Percentiles rank a stretch among this genome's conserved stretches.
Conservation (phyloP, 768 basidiomycete genomes). For the Rhizopogon vulgaris region DNA sequence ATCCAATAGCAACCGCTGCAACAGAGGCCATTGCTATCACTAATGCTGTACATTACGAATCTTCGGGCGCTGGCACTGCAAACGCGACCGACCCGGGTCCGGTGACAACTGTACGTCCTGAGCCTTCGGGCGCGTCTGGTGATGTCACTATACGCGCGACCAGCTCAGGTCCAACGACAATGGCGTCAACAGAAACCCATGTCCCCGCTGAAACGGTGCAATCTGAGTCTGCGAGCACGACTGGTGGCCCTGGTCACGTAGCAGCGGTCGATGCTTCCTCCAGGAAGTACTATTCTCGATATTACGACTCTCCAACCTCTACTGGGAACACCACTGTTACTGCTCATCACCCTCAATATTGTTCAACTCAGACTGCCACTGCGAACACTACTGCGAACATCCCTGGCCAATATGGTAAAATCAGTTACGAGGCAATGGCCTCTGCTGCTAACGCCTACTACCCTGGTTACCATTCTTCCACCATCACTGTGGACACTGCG, state of each 20-base stretch:
- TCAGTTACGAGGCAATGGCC: not conserved
- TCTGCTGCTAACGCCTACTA: not conserved
- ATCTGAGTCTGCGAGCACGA: not conserved
- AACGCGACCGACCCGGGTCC: not conserved
- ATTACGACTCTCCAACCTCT: no score
- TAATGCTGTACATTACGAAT: not conserved
- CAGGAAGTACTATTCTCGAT: no score
- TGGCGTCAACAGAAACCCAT: no score
- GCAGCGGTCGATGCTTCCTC: not conserved
- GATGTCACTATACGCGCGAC: not conserved
- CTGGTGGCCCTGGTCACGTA: not conserved
- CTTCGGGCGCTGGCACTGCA: not conserved
- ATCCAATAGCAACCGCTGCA: not conserved
- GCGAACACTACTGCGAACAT: no score
- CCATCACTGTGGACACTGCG: not conserved
- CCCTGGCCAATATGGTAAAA: not conserved
- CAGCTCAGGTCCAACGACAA: not conserved
- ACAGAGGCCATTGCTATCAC: not conserved
- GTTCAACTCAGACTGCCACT: not conserved
- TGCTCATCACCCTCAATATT: not conserved
- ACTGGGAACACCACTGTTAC: no score
- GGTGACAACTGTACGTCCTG: not conserved
- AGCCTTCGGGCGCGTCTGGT: not conserved
- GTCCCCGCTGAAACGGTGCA: not conserved
- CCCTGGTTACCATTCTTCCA: not conserved